Evolutionary conservation across 305 asterid species (phyloP), one percentile per base, ranked within the genome.

Genomic region (Fraxinus sp.): DNA sequence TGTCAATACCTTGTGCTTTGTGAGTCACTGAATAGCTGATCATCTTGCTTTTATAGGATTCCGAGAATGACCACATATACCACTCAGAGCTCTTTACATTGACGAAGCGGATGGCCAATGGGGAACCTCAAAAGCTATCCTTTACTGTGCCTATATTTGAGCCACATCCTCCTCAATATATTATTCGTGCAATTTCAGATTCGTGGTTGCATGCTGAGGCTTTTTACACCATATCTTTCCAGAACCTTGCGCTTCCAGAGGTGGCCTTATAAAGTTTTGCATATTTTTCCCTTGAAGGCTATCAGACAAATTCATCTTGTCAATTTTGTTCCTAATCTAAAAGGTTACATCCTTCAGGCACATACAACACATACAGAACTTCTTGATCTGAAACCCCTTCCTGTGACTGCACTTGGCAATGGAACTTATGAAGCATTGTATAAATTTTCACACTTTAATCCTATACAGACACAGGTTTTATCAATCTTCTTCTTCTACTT

Each of bases 141-240:
- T 96, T 96, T 84, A 93, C 98, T 7, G 93, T 96, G 89, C 99
- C 99, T 74, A 96, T 96, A 87, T 96, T 96, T 87, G 98, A 96
- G 92, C 99, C 99, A 83, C 99, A 96, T 88, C 99, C 99, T 83
- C 98, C 99, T 84, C 98, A 95, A 86, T 96, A 96, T 88, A 89
- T 91, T 82, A 95, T 96, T 85, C 97, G 97, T 87, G 98, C 99
- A 84, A 91, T 95, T 86, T 96, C 98, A 52, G 98, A 96, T 86
- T 92, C 96, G 5, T 96, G 99, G 99, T 83, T 95, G 93, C 98
- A 92, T 82, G 89, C 98, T 39, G 99, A 95, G 85, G 91, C 98
- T 79, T 93, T 92, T 86, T 93, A 93, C 87, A 86, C 92, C 35
- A 91, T 96, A 88, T 95, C 98, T 81, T 90, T 96, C 84, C 94